Conservation (phyloP, 2,329 filamentous ascomycete species). For the Cladosporium austrohemisphaericum region DNA sequence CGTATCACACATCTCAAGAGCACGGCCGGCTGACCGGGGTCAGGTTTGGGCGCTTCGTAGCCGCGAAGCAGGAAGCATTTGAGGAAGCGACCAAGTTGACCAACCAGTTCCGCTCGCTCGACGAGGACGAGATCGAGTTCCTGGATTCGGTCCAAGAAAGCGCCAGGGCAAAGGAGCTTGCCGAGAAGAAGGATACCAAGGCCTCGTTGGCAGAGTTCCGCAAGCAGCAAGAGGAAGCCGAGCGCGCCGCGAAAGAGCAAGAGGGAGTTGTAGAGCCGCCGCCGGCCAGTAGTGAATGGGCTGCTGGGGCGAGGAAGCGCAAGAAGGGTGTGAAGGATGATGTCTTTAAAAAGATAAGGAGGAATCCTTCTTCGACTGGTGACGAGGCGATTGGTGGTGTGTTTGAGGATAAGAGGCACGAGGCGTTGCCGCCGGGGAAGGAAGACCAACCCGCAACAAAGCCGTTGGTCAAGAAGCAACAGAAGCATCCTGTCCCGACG, state of each 20-base stretch:
- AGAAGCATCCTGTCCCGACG: constrained; percentile 16
- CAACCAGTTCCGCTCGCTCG: constrained; percentile 73
- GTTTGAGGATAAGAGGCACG: neutral
- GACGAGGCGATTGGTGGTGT: constrained; percentile 16
- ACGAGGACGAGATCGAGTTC: constrained; percentile 77
- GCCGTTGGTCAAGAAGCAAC: neutral
- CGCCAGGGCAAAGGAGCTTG: constrained; percentile 54
- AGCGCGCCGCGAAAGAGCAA: constrained; percentile 52
- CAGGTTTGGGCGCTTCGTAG: constrained; percentile 40
- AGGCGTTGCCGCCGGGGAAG: neutral
- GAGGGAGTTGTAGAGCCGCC: constrained; percentile 43
- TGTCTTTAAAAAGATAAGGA: constrained; percentile 41
- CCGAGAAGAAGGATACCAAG: constrained; percentile 55
- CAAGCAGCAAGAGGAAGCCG: constrained; percentile 56
- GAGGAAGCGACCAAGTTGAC: constrained; percentile 67
- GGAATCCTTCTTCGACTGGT: constrained; percentile 33
- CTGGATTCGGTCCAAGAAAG: constrained; percentile 58
- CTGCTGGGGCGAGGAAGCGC: constrained; percentile 32
- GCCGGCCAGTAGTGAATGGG: constrained; percentile 42
- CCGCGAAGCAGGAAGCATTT: constrained; percentile 77
- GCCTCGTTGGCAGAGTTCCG: constrained; percentile 59
- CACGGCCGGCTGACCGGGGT: constrained; percentile 24
- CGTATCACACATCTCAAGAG: no score
- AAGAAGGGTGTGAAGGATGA: constrained; percentile 35
- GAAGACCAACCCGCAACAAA: neutral